phyloP scores from a whole-genome alignment of 345 rosid genomes.

The Erodium maritimum region DNA sequence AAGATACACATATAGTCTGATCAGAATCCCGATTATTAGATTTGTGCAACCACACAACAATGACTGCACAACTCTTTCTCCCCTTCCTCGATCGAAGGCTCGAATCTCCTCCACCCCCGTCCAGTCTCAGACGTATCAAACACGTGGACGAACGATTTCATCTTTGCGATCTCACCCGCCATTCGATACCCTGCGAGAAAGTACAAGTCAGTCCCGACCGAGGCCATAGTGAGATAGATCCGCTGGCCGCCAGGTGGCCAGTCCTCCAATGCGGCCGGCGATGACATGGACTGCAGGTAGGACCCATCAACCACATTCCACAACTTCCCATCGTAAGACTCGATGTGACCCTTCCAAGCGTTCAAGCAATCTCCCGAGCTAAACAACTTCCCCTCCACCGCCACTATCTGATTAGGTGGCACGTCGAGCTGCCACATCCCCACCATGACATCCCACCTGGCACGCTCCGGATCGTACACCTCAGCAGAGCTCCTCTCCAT shows the following conservation, averaged over 20 bases:
- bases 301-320: constrained; percentile 48
- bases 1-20: no score
- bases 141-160: constrained; percentile 19
- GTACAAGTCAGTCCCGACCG: constrained; percentile 28
- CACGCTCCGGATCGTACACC: constrained; percentile 19
- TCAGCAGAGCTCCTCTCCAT: constrained; percentile 47
- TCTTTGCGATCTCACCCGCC: constrained; percentile 17
- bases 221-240: constrained; percentile 35
- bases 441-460: constrained; percentile 31
- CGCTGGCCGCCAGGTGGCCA: constrained; percentile 18
- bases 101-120: constrained; percentile 33
- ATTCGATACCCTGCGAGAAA: constrained; percentile 32
- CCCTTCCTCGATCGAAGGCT: constrained; percentile 21
- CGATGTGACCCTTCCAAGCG: constrained; percentile 53
- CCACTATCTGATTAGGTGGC: constrained; percentile 48
- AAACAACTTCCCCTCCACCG: constrained; percentile 21
- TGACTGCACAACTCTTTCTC: constrained; percentile 44
- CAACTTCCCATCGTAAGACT: constrained; percentile 27
- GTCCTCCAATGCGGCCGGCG: constrained; percentile 10
- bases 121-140: constrained; percentile 26
- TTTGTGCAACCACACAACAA: constrained; percentile 28
- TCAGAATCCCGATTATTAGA: constrained; percentile 6
- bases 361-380: constrained; percentile 53
- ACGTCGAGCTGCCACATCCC: constrained; percentile 56
- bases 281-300: constrained; percentile 11